These are phyloP conservation scores for Plasmopara halstedii DNA, from an alignment of 352 stramenopile genomes.

Conservation along the genomic window DNA sequence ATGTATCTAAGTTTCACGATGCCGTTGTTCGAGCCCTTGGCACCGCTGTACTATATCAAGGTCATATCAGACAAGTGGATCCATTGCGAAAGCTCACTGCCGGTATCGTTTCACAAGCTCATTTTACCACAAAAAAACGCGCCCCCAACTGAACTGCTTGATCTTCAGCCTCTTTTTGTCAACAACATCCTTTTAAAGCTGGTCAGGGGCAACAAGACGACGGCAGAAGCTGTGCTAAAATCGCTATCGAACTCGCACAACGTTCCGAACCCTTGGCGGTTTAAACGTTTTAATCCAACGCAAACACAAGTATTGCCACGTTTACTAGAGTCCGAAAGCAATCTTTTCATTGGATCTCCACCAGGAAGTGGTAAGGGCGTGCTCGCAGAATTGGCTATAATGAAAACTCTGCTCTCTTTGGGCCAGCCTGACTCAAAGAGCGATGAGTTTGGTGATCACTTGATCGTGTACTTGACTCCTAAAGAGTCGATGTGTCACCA, in stretches of 20 bases:
- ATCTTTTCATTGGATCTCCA: conserved; percentile 93
- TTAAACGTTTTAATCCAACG: conserved; percentile 97
- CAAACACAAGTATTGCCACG: conserved; percentile 97
- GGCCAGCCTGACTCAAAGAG: conserved; percentile 43
- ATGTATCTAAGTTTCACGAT: conserved; percentile 93
- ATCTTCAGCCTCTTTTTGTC: conserved; percentile 95
- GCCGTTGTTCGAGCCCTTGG: conserved; percentile 95
- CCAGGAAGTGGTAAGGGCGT: conserved; percentile 93
- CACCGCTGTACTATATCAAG: conserved; percentile 97
- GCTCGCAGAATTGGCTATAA: conserved; percentile 93
- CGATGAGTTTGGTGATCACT: conserved; percentile 60
- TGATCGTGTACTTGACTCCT: conserved; percentile 92
- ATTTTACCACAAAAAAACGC: conserved; percentile 98
- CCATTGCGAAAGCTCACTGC: conserved; percentile 92
- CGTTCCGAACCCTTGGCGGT: conserved; percentile 53
- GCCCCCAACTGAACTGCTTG: conserved; percentile 95
- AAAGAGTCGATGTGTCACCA: conserved; percentile 72
- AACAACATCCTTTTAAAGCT: conserved; percentile 79
- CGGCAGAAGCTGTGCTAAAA: conserved; percentile 46
- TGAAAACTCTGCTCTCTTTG: conserved; percentile 82
- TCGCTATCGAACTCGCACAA: conserved; percentile 25
- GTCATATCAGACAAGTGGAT: conserved; percentile 98
- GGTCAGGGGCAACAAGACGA: conserved; percentile 48
- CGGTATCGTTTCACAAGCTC: conserved; percentile 98
- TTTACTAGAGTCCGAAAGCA: conserved; percentile 93